Conservation (phyloP, 2,329 filamentous ascomycete genomes). For the Aspergillus sojae region DNA sequence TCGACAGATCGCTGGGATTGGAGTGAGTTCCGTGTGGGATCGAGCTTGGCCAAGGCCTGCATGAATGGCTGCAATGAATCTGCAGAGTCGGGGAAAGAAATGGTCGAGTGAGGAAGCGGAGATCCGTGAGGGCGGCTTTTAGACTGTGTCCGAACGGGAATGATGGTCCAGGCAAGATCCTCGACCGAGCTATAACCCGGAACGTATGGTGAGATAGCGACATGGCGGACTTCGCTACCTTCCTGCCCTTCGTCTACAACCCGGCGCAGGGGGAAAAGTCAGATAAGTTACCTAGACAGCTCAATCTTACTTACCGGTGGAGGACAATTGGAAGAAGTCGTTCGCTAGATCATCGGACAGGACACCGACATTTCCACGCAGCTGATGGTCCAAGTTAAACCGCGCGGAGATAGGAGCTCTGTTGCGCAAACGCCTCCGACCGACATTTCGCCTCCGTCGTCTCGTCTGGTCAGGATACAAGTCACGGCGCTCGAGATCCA, state of each 20-base stretch:
- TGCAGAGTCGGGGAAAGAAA: conserved; percentile 75
- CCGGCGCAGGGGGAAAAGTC: neutral
- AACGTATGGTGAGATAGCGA: conserved; percentile 51
- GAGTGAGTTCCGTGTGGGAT: conserved; percentile 73
- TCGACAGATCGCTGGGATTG: conserved; percentile 78
- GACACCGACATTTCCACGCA: conserved; percentile 82
- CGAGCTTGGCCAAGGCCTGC: conserved; percentile 69
- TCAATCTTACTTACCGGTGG: conserved; percentile 49
- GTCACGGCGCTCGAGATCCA: conserved; percentile 47
- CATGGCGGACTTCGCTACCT: conserved; percentile 41
- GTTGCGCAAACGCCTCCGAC: conserved; percentile 52
- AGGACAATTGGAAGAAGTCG: conserved; percentile 70
- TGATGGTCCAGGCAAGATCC: conserved; percentile 77
- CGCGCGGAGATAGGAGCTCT: conserved; percentile 77
- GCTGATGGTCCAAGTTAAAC: conserved; percentile 79
- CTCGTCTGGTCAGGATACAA: conserved; percentile 51
- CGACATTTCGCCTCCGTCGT: conserved; percentile 52
- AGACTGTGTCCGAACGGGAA: conserved; percentile 67
- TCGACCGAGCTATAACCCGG: conserved; percentile 50
- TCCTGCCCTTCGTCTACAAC: conserved; percentile 22
- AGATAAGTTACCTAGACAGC: neutral
- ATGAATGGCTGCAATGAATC: conserved; percentile 79
- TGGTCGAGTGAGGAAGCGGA: conserved; percentile 71
- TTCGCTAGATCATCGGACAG: conserved; percentile 83
- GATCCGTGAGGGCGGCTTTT: conserved; percentile 54